Percentiles rank a stretch among this genome's conserved stretches.
Evolutionary conservation across 2,329 filamentous ascomycete species (phyloP).

Genomic region (Hyphodiscus sp.): DNA sequence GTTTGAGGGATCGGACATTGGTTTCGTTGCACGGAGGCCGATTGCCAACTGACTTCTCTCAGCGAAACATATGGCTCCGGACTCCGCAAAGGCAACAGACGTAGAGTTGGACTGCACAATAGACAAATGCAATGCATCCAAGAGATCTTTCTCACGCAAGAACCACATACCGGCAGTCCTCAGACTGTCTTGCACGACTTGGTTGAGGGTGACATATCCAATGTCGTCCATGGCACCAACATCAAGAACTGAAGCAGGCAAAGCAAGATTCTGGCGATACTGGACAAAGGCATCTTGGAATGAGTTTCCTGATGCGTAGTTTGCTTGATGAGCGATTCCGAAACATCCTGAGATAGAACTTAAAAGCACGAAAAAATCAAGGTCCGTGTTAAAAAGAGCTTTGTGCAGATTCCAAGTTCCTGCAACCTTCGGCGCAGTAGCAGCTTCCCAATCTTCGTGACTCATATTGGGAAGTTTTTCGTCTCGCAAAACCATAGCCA

Average conservation of each 20-base stretch:
- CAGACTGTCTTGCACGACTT: background rate
- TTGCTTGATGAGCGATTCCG: constrained; percentile 28
- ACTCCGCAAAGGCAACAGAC: background rate
- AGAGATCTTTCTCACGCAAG: background rate
- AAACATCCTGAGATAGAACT: constrained; percentile 24
- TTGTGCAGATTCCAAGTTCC: constrained; percentile 9
- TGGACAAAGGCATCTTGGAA: constrained; percentile 28
- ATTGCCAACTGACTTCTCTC: background rate
- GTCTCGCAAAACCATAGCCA: constrained; percentile 22
- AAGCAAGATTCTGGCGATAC: constrained; percentile 14
- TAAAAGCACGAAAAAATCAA: constrained; percentile 33
- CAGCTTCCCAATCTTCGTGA: constrained; percentile 30
- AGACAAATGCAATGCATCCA: constrained; percentile 6
- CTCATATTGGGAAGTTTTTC: constrained; percentile 31
- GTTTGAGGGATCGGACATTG: constrained; percentile 8
- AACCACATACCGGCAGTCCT: background rate
- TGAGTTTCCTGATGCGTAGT: constrained; percentile 33
- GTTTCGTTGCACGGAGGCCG: constrained; percentile 1
- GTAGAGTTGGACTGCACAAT: background rate
- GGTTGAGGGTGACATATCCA: constrained; percentile 1
- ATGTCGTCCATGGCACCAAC: constrained; percentile 5
- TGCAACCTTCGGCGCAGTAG: constrained; percentile 30
- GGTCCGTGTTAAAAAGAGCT: background rate
- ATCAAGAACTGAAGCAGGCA: constrained; percentile 21
- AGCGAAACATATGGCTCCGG: background rate